A percentile compares a stretch with the other conserved stretches of the same genome.
Conservation (phyloP, 2,329 filamentous ascomycete genomes). For the Apiospora hydei region DNA sequence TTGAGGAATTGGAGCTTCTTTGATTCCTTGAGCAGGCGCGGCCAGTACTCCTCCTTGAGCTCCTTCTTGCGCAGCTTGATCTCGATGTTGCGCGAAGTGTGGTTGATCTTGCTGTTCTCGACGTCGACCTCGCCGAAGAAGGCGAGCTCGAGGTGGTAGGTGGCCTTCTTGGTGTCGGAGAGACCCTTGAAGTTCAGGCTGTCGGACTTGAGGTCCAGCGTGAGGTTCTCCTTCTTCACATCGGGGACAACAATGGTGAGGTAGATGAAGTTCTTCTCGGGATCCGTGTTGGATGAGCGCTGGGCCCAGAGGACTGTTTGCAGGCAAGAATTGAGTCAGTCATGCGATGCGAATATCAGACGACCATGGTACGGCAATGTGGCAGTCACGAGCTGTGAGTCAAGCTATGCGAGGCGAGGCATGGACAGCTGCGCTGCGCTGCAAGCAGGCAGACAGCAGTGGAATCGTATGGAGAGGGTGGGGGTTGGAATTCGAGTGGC, state of each 20-base stretch:
- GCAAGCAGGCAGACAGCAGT: not conserved
- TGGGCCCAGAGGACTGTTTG: constrained; percentile 94
- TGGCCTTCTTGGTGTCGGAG: constrained; percentile 83
- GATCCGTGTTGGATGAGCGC: constrained; percentile 82
- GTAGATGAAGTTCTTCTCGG: constrained; percentile 93
- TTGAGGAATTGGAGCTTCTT: constrained; percentile 95
- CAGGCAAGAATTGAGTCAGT: constrained; percentile 26
- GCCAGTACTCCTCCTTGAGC: constrained; percentile 93
- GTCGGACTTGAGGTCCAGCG: constrained; percentile 83
- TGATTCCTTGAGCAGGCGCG: constrained; percentile 86
- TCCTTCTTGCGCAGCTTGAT: constrained; percentile 97
- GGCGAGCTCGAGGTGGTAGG: constrained; percentile 85
- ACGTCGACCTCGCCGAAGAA: constrained; percentile 92
- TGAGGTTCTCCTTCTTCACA: constrained; percentile 75
- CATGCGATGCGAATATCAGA: not conserved
- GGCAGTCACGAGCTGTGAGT: not conserved
- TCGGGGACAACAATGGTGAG: constrained; percentile 91
- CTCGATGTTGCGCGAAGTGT: constrained; percentile 88
- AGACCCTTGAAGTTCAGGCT: constrained; percentile 82
- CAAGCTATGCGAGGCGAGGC: not conserved
- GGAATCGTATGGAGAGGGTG: not conserved
- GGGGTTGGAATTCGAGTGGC: not conserved
- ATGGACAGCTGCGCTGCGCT: not conserved
- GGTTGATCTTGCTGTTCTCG: constrained; percentile 82
- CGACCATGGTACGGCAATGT: not conserved